Conservation (phyloP, 352 stramenopile species). For the Phytopythium cucurbitacearum region DNA sequence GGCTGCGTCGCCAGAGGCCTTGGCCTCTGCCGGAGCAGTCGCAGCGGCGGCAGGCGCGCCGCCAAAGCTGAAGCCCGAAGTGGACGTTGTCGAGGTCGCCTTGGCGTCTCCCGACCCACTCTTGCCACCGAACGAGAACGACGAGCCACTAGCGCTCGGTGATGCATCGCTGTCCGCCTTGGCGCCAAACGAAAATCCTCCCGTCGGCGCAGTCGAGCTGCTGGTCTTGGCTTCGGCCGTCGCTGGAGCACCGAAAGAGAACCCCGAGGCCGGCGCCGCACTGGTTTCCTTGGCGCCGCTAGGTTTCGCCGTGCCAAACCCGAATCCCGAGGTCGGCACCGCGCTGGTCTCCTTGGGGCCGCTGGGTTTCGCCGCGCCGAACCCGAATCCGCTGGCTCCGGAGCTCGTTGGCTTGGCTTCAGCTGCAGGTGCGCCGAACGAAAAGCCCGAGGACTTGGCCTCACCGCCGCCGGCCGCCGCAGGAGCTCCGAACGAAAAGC, state of each 20-base stretch:
- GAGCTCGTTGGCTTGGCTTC: conserved; percentile 1
- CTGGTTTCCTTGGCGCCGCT: conserved; percentile 2
- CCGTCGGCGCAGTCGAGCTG: conserved; percentile 7
- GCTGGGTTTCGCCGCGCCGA: conserved; percentile 6
- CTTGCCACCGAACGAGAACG: conserved; percentile 21
- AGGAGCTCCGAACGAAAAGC: conserved; percentile 26
- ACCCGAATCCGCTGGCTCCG: background rate
- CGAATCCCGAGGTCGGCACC: conserved; percentile 5
- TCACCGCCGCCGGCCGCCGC: conserved; percentile 10
- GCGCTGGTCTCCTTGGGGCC: background rate
- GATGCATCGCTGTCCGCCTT: conserved; percentile 13
- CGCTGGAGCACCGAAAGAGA: conserved; percentile 21
- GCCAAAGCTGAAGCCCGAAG: conserved; percentile 25
- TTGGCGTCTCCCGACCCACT: conserved; percentile 16
- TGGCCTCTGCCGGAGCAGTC: conserved; percentile 4
- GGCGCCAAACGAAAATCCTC: conserved; percentile 39
- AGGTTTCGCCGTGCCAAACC: conserved; percentile 2
- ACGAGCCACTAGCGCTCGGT: conserved; percentile 1
- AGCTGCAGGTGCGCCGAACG: conserved; percentile 13
- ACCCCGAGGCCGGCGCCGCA: conserved; percentile 9
- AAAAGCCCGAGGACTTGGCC: conserved; percentile 16
- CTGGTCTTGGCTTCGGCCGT: conserved; percentile 9
- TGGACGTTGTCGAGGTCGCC: conserved; percentile 11
- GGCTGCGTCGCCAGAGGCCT: conserved; percentile 2
- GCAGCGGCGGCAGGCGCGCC: conserved; percentile 1